phyloP scores from a whole-genome alignment of 768 basidiomycete species.

The Lentinula raphanica region DNA sequence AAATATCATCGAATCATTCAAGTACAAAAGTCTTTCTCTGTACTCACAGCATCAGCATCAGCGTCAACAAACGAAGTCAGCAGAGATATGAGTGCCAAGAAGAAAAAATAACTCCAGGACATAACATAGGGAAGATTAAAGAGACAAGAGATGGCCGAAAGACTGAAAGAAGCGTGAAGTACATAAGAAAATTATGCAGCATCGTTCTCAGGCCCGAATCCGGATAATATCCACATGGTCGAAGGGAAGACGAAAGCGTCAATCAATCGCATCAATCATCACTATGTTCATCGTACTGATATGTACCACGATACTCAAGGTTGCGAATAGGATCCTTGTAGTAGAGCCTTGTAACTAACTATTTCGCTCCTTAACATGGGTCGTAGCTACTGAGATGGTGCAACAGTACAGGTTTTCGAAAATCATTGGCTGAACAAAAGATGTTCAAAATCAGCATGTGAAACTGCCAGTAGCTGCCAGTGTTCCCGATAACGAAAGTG shows the following conservation, averaged over 20 bases:
- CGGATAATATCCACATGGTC: background rate
- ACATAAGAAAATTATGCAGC: background rate
- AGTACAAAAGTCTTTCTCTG: background rate
- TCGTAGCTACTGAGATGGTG: no score
- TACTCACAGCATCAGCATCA: background rate
- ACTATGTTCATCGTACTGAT: no score
- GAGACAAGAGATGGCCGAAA: background rate
- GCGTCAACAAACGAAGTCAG: background rate
- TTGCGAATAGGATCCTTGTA: no score
- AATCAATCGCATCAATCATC: background rate
- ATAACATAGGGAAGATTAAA: background rate
- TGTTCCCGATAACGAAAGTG: no score
- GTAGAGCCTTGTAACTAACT: no score
- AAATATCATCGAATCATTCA: background rate
- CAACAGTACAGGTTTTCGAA: no score
- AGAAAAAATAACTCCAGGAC: background rate
- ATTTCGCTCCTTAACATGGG: no score
- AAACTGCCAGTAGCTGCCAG: no score
- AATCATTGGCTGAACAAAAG: no score
- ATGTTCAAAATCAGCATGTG: no score
- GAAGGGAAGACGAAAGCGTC: background rate
- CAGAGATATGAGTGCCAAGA: background rate
- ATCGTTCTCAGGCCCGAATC: constrained; percentile 1
- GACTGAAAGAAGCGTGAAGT: background rate
- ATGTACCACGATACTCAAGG: no score